A percentile compares a stretch with the other conserved stretches of the same genome.
These are phyloP conservation scores for Paramecium bursaria DNA, from an alignment of 73 alveolate genomes.

Conservation along the genomic window DNA sequence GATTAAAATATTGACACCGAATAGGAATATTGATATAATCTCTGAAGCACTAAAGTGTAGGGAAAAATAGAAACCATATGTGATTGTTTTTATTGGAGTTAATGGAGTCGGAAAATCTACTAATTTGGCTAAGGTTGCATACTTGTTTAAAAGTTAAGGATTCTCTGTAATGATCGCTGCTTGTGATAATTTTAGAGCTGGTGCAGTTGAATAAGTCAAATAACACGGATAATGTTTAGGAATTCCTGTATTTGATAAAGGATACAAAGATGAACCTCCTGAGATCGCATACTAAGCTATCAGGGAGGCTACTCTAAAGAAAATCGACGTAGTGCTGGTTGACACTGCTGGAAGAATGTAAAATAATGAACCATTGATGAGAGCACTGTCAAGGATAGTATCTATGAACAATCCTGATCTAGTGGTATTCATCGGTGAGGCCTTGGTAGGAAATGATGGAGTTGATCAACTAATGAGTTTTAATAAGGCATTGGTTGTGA, in stretches of 20 bases:
- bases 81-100: slow-evolving; percentile 96
- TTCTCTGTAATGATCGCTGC: slow-evolving; percentile 94
- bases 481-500: slow-evolving; percentile 95
- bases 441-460: slow-evolving; percentile 99
- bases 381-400: slow-evolving; percentile 96
- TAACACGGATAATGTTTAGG: slow-evolving; percentile 96
- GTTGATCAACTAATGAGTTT: slow-evolving; percentile 96
- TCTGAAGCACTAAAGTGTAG: slow-evolving; percentile 95
- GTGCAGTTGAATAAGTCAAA: slow-evolving; percentile 99
- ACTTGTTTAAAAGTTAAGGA: slow-evolving; percentile 90
- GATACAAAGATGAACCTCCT: slow-evolving; percentile 98
- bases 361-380: slow-evolving; percentile 99
- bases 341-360: slow-evolving; percentile 99
- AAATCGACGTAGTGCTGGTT: slow-evolving; percentile 98
- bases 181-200: slow-evolving; percentile 99
- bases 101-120: slow-evolving; percentile 99
- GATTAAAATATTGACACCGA: slow-evolving; percentile 93
- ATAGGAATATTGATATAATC: slow-evolving; percentile 91
- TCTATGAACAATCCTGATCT: slow-evolving; percentile 98
- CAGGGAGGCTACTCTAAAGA: slow-evolving; percentile 87
- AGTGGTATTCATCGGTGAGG: slow-evolving; percentile 99
- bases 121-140: slow-evolving; percentile 98
- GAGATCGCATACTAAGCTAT: slow-evolving; percentile 95
- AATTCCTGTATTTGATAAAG: slow-evolving; percentile 98
- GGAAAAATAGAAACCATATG: slow-evolving; percentile 90